Conservation (phyloP, 805 yeast genomes). For the Crinitomyces ghanaensis region DNA sequence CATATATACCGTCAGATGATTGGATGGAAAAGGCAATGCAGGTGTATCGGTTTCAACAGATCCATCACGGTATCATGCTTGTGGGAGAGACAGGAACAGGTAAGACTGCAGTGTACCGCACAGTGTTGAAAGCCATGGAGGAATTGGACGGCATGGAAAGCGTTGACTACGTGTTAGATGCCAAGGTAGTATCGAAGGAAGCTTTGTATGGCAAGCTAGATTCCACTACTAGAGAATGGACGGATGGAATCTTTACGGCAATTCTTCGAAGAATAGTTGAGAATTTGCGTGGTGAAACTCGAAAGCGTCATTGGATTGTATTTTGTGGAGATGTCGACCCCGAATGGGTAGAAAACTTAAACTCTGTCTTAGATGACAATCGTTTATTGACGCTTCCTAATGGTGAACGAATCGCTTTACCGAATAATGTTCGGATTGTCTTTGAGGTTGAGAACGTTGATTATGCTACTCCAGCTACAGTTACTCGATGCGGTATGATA, state of each 20-base stretch:
- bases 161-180: slow-evolving; percentile 44
- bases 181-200: slow-evolving; percentile 61
- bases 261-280: slow-evolving; percentile 46
- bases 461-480: slow-evolving; percentile 79
- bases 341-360: slow-evolving; percentile 81
- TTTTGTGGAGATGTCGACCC: slow-evolving; percentile 95
- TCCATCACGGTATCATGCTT: slow-evolving; percentile 70
- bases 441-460: slow-evolving; percentile 65
- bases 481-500: slow-evolving; percentile 84
- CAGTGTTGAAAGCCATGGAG: slow-evolving; percentile 37
- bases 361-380: slow-evolving; percentile 87
- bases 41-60: slow-evolving; percentile 44
- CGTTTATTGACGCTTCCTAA: slow-evolving; percentile 69
- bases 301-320: slow-evolving; percentile 56
- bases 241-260: slow-evolving; percentile 71
- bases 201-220: slow-evolving; percentile 63
- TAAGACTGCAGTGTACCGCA: slow-evolving; percentile 45
- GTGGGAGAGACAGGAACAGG: slow-evolving; percentile 73
- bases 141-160: slow-evolving; percentile 28
- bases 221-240: slow-evolving; percentile 77
- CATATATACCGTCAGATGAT: slow-evolving; percentile 25
- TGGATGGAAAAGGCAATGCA: slow-evolving; percentile 53
- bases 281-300: slow-evolving; percentile 47
- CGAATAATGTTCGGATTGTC: slow-evolving; percentile 48
- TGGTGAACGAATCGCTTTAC: slow-evolving; percentile 72